Percentiles rank a stretch among this genome's conserved stretches.
These are phyloP conservation scores for Trichoderma citrinoviride DNA, from an alignment of 2,329 filamentous ascomycete genomes.

Conservation along the genomic window DNA sequence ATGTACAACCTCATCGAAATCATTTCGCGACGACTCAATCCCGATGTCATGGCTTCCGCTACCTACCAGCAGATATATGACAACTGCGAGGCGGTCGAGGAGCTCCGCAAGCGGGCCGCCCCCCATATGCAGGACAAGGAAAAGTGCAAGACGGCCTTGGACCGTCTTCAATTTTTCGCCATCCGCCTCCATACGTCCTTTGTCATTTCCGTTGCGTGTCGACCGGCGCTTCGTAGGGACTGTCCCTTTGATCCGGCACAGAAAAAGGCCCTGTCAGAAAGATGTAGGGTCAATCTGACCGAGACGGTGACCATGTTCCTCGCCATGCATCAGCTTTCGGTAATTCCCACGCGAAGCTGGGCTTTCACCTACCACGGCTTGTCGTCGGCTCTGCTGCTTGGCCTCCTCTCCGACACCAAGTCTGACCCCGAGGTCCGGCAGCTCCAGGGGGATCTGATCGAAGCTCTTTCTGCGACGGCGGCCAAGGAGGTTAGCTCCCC, in stretches of 20 bases:
- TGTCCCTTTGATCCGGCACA: slow-evolving; percentile 51
- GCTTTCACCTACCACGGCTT: slow-evolving; percentile 67
- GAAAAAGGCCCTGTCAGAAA: slow-evolving; percentile 53
- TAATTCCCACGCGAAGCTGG: slow-evolving; percentile 65
- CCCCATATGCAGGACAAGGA: slow-evolving; percentile 58
- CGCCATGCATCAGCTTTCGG: slow-evolving; percentile 65
- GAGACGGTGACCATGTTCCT: slow-evolving; percentile 68
- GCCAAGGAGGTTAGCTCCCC: slow-evolving; percentile 59
- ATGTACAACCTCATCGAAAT: slow-evolving; percentile 64
- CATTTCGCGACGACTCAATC: slow-evolving; percentile 56
- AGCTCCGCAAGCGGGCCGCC: slow-evolving; percentile 47
- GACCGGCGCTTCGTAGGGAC: slow-evolving; percentile 58
- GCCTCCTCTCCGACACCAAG: slow-evolving; percentile 62
- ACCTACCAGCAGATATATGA: slow-evolving; percentile 56
- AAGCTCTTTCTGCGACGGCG: slow-evolving; percentile 61
- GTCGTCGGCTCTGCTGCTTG: slow-evolving; percentile 62
- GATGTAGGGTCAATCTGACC: slow-evolving; percentile 60
- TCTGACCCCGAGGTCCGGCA: slow-evolving; percentile 61
- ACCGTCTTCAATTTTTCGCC: slow-evolving; percentile 62
- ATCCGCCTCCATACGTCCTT: slow-evolving; percentile 65
- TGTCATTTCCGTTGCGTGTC: slow-evolving; percentile 63
- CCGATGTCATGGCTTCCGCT: slow-evolving; percentile 49
- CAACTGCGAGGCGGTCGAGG: slow-evolving; percentile 55
- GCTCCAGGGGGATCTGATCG: slow-evolving; percentile 62
- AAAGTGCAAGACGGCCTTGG: slow-evolving; percentile 60